Evolutionary conservation across 2,329 filamentous ascomycete genomes (phyloP), one percentile per base, ranked within the genome.

Genomic region (Pseudocercospora pini-densiflorae): DNA sequence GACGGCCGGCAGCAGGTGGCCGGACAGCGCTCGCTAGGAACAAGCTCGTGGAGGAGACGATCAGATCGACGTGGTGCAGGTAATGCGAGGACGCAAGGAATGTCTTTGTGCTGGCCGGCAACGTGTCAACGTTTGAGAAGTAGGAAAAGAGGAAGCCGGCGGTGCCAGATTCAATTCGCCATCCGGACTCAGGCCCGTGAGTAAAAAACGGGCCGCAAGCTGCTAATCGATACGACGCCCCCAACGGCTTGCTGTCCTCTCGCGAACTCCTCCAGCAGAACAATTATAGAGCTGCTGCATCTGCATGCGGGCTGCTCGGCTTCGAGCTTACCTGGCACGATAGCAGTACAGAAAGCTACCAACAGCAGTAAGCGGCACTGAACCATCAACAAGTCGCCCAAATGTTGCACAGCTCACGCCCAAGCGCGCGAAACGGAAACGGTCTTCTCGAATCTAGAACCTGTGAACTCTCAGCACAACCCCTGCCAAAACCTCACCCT

Each of bases 41-140:
- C 51, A 54, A 54, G 51, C 21, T 54, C 24, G 23, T 54, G 51
- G 45, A 54, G 51, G 51, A 29, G 51, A 54, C 51, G 51, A 54
- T 54, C 51, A 16, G 51, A 54, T 53, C 21, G 49, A 53, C 49
- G 49, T 53, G 12, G 19, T 24, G 49, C 49, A 12, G 49, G 23
- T 16, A 23, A 19, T 19, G 45, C 21, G 45, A 23, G 45, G 45
- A 19, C n/a, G 45, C 45, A 47, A 36, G 33, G 40, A 16, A 45
- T 5, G 14, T 7, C 14, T 45, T 45, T n/a, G 40, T 45, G 40
- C 40, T 45, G 40, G 40, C 40, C 40, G 12, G 40, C 40, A 45
- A 45, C 40, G 40, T 45, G 40, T 45, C 40, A 45, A 19, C 19
- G 40, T 45, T 45, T 47, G 45, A n/a, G n/a, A 47, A 23, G 45